Evolutionary conservation across 2,329 filamentous ascomycete species (phyloP).

Genomic region (Fusarium cicatricum): DNA sequence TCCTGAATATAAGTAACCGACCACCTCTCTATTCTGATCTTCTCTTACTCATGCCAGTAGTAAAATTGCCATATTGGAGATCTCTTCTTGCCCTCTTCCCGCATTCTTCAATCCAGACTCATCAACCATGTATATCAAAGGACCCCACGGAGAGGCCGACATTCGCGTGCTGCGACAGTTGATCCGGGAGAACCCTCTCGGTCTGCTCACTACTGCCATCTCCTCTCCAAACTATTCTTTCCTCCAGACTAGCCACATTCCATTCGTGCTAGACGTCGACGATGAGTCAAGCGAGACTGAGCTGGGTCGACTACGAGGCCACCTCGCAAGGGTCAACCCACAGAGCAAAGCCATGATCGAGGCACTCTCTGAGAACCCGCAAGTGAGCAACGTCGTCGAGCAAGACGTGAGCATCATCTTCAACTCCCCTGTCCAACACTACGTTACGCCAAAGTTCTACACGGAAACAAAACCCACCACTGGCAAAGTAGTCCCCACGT

Average conservation of each 20-base stretch:
- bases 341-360: conserved; percentile 69
- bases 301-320: conserved; percentile 62
- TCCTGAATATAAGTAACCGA: neutral
- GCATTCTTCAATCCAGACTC: fast-evolving
- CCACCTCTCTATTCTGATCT: neutral
- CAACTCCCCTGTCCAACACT: conserved; percentile 65
- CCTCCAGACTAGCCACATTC: conserved; percentile 68
- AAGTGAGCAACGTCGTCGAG: conserved; percentile 45
- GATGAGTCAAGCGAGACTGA: conserved; percentile 52
- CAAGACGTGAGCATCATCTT: conserved; percentile 71
- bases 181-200: conserved; percentile 67
- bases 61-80: neutral
- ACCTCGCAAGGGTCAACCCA: conserved; percentile 69
- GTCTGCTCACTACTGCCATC: conserved; percentile 70
- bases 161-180: conserved; percentile 61
- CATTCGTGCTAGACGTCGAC: conserved; percentile 63
- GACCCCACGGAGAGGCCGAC: conserved; percentile 60
- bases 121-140: conserved; percentile 64
- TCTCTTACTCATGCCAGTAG: neutral
- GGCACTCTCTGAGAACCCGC: conserved; percentile 33
- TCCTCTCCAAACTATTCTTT: conserved; percentile 56
- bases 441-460: conserved; percentile 75
- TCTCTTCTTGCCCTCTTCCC: neutral
- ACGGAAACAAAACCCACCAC: conserved; percentile 68
- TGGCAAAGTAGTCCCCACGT: conserved; percentile 74